These are phyloP conservation scores for Domatiomyces catenatus DNA, from an alignment of 2,329 filamentous ascomycete genomes.

Conservation along the genomic window DNA sequence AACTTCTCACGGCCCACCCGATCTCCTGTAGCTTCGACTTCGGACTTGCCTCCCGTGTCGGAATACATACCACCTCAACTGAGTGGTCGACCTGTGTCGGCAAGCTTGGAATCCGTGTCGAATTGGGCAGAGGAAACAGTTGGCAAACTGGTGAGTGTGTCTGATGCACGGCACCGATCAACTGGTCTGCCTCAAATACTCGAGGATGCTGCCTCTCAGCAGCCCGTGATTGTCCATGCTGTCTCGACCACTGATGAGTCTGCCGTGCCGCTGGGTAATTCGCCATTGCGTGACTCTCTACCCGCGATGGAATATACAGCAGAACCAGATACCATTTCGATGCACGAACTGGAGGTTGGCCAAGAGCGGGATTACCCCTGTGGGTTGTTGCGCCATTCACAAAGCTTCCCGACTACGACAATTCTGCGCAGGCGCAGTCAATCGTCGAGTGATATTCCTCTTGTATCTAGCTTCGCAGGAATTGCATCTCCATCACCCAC, in stretches of 20 bases:
- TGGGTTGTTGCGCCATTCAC: neutral
- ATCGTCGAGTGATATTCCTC: neutral
- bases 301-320: neutral
- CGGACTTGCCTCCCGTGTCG: neutral
- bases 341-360: neutral
- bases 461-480: neutral
- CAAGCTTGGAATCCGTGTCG: neutral
- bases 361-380: neutral
- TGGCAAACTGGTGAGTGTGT: neutral
- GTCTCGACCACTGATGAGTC: constrained; percentile 15
- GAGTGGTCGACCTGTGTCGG: neutral
- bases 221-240: constrained; percentile 13
- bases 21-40: neutral
- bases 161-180: neutral
- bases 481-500: neutral
- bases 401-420: neutral
- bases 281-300: constrained; percentile 8
- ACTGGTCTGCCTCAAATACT: neutral
- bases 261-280: constrained; percentile 10
- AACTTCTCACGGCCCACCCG: constrained; percentile 33
- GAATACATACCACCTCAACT: neutral
- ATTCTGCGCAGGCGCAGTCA: neutral
- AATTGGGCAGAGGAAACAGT: neutral
- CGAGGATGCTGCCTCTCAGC: constrained; percentile 11
- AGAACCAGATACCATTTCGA: neutral